Base-by-base conservation (phyloP, 2,329 filamentous ascomycete genomes). In the Colletotrichum tropicicola region DNA sequence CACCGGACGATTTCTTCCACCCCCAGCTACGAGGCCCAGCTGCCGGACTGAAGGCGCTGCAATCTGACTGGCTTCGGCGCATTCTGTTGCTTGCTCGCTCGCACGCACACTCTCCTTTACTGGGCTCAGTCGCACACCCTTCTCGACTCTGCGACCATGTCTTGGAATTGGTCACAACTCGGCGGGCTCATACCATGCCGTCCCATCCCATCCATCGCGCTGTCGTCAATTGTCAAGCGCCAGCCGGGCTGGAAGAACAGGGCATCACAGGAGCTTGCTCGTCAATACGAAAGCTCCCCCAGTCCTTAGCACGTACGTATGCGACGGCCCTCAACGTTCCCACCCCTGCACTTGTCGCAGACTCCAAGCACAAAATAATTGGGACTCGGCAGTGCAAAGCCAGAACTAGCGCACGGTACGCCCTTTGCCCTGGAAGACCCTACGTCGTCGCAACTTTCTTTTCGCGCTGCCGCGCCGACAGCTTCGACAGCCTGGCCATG, bases 271-370 rank as follows among this genome's bases (percentile, higher is more conserved):
- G 32, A 25, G 7, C 28, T 23, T n/a, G 6, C n/a, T 15, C 25
- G 25, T 47, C 48, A 28, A 43, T 48, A 43, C 48, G 56, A 61
- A 60, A 35, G 56, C 61, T 54, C 35, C n/a, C 44, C 48, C 41
- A 41, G 47, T 49, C 32, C 48, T 54, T 44, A 60, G 56, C 56
- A 53, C 10, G 41, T 27, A 65, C 23, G 37, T 37, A 61, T 61
- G 62, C 49, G 62, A 65, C 62, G 30, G 30, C 57, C 39, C 35
- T 25, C 9, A 56, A 61, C 57, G n/a, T n/a, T n/a, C n/a, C n/a
- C n/a, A n/a, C 57, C 60, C 62, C 58, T 55, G 62, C 57, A 61
- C 48, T 49, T 65, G 62, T 65, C 44, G 62, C 62, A 65, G 49
- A 51, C 43, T 49, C 37, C 43, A 58, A 62, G 48, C 48, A 54